phyloP scores from a whole-genome alignment of 2,329 filamentous ascomycete species.

The Diplodia corticola region DNA sequence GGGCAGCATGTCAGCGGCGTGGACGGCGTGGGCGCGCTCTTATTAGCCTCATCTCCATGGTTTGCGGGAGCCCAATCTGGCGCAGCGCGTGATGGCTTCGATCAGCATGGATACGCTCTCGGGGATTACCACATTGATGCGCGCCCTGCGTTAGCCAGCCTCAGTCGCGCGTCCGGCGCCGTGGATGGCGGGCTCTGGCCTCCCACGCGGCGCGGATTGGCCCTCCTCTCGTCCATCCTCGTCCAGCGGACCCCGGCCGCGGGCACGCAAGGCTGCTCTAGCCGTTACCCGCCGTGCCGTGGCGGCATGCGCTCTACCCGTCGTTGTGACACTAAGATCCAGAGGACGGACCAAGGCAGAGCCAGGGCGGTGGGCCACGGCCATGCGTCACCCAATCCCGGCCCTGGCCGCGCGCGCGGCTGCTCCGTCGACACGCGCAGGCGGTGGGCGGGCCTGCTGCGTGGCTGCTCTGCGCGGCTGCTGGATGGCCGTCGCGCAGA shows the following conservation, averaged over 20 bases:
- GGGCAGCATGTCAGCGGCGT: not conserved
- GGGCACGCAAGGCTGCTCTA: not conserved
- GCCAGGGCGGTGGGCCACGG: constrained; percentile 13
- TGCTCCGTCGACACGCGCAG: not conserved
- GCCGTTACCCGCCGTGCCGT: constrained; percentile 15
- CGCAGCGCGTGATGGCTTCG: constrained; percentile 19
- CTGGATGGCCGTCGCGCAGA: too few species aligned
- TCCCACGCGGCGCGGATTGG: constrained; percentile 2
- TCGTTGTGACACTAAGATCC: constrained; percentile 13
- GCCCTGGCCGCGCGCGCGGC: not conserved
- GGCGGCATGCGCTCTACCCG: constrained; percentile 18
- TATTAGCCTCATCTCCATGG: constrained; percentile 7
- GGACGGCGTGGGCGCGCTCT: not conserved
- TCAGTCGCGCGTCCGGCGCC: constrained; percentile 5
- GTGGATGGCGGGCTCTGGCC: not conserved
- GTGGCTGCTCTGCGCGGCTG: not conserved
- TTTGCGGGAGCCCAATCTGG: constrained; percentile 6
- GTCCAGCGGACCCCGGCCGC: constrained; percentile 15
- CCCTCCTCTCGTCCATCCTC: not conserved
- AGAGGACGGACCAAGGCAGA: constrained; percentile 15
- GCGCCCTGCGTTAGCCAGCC: constrained; percentile 14
- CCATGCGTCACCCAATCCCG: constrained; percentile 8
- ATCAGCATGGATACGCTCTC: constrained; percentile 13
- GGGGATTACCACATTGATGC: constrained; percentile 15
- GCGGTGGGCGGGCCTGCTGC: not conserved